phyloP scores from a whole-genome alignment of 495 filamentous ascomycete genomes.

The Sporormia fimetaria region DNA sequence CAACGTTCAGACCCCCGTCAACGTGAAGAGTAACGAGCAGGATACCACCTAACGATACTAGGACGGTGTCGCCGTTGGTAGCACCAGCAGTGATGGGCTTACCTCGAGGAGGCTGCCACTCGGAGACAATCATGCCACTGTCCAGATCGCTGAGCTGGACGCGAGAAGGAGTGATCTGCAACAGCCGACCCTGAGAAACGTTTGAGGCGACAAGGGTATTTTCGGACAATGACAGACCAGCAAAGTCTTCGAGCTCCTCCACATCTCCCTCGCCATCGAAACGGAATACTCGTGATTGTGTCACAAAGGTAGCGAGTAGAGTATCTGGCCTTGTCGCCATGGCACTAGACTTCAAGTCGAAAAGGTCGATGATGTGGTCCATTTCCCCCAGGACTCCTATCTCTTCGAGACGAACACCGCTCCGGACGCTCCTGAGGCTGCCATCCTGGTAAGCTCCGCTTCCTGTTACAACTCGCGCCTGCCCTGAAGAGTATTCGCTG shows the following conservation, averaged over 20 bases:
- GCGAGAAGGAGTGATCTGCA: constrained; percentile 65
- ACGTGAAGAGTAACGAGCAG: constrained; percentile 56
- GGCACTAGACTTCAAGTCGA: constrained; percentile 46
- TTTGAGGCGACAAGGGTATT: constrained; percentile 63
- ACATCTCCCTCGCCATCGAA: constrained; percentile 68
- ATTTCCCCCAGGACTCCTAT: constrained; percentile 72
- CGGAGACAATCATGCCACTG: constrained; percentile 52
- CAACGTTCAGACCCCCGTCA: constrained; percentile 42
- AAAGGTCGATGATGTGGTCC: constrained; percentile 59
- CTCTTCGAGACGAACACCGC: constrained; percentile 88
- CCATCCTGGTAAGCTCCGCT: constrained; percentile 83
- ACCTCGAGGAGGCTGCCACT: constrained; percentile 51
- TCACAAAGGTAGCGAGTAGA: constrained; percentile 67
- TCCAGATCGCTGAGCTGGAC: constrained; percentile 57
- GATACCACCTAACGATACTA: constrained; percentile 64
- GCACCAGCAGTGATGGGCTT: constrained; percentile 67
- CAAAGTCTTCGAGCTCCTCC: constrained; percentile 68
- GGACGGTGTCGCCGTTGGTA: constrained; percentile 52
- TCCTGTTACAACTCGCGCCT: constrained; percentile 85
- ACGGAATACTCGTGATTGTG: constrained; percentile 70
- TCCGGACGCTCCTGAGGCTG: constrained; percentile 75
- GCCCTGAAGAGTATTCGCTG: constrained; percentile 87
- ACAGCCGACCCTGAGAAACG: constrained; percentile 47
- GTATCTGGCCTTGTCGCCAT: constrained; percentile 47
- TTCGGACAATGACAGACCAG: constrained; percentile 55